Evolutionary conservation across 371 early-diverging fungal genomes (phyloP).

Genomic region (Syncephalastrum racemosum): DNA sequence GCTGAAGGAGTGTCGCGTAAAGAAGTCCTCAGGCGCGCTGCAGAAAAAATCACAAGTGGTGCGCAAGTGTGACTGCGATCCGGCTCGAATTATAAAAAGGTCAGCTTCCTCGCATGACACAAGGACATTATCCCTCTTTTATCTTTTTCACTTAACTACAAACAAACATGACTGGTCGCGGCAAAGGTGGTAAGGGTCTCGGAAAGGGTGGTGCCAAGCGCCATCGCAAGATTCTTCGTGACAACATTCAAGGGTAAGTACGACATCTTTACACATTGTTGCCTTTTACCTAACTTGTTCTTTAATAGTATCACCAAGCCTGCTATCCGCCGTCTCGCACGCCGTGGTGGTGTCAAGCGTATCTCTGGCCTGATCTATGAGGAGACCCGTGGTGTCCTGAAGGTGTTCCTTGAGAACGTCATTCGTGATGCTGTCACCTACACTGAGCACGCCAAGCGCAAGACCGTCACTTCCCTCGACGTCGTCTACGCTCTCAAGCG

Average conservation of each 20-base stretch:
- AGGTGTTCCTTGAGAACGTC: constrained; percentile 98
- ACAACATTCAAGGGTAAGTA: constrained; percentile 99
- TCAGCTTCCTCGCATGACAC: no score
- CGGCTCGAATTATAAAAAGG: no score
- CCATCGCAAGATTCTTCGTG: constrained; percentile 98
- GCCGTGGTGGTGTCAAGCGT: constrained; percentile 99
- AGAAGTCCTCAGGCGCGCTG: no score
- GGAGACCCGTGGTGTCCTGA: constrained; percentile 97
- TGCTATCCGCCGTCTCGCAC: constrained; percentile 99
- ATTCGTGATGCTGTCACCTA: constrained; percentile 99
- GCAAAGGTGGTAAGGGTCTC: constrained; percentile 97
- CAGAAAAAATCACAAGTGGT: no score
- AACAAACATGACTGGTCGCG: constrained; percentile 84
- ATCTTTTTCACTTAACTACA: constrained; percentile 14
- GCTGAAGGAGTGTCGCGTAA: no score
- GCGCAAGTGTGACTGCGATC: no score
- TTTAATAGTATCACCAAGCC: constrained; percentile 97
- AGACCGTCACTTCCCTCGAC: constrained; percentile 93
- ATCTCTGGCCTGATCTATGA: constrained; percentile 99
- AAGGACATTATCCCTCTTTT: constrained; percentile 4
- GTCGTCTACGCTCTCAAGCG: constrained; percentile 97
- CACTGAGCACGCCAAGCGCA: constrained; percentile 99
- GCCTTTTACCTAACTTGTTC: constrained; percentile 97
- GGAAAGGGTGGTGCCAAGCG: constrained; percentile 98
- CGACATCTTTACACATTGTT: constrained; percentile 77